These are phyloP conservation scores for Periglandula ipomoeae DNA, from an alignment of 2,329 filamentous ascomycete genomes.

Conservation along the genomic window DNA sequence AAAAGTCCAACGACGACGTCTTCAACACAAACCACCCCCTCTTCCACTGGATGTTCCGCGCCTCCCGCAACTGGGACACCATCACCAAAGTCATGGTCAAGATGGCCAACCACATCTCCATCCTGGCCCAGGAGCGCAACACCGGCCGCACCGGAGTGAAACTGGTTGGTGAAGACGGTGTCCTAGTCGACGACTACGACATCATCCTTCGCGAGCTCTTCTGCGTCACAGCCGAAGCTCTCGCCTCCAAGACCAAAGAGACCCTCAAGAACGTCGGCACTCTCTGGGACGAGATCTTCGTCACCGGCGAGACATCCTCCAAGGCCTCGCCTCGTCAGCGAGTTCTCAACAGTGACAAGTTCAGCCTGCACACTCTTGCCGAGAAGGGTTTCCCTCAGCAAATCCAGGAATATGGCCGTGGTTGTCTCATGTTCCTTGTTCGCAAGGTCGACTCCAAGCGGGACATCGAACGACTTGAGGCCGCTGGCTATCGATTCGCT, in stretches of 20 bases:
- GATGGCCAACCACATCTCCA: conserved; percentile 63
- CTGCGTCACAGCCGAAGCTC: conserved; percentile 66
- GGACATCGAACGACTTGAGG: conserved; percentile 56
- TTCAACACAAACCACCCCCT: conserved; percentile 70
- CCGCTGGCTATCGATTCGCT: conserved; percentile 72
- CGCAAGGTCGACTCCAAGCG: conserved; percentile 47
- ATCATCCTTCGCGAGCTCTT: conserved; percentile 75
- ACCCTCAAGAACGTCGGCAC: conserved; percentile 55
- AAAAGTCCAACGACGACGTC: conserved; percentile 39
- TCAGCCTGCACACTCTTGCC: conserved; percentile 23
- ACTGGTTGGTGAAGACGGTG: conserved; percentile 43
- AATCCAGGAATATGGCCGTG: conserved; percentile 46
- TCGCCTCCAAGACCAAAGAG: conserved; percentile 58
- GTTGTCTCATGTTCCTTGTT: conserved; percentile 74
- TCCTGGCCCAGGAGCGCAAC: conserved; percentile 35
- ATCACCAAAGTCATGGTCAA: conserved; percentile 58
- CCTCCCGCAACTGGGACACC: conserved; percentile 66
- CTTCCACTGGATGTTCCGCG: conserved; percentile 81
- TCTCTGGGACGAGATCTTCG: conserved; percentile 67
- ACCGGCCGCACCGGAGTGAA: conserved; percentile 26
- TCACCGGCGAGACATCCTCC: conserved; percentile 40
- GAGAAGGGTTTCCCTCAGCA: conserved; percentile 29
- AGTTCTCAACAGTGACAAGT: conserved; percentile 11
- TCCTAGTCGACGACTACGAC: conserved; percentile 60
- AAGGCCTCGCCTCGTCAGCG: neutral